These are phyloP conservation scores for Acacia concinna DNA, from an alignment of 331 rosid species.

Conservation along the genomic window DNA sequence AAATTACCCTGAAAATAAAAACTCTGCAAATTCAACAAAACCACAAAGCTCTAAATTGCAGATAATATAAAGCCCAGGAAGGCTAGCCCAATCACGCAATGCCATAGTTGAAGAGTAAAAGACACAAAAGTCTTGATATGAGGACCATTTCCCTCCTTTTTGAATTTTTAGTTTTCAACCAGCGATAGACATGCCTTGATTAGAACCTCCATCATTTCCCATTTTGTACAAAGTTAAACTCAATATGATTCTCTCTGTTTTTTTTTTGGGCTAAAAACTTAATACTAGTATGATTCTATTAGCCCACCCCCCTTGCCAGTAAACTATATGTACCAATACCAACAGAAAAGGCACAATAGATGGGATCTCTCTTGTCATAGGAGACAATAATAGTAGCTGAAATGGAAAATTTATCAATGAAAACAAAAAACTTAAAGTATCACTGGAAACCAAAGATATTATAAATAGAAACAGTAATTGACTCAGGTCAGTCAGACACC, in stretches of 20 bases:
- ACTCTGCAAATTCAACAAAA: constrained; percentile 42
- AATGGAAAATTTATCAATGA: background rate
- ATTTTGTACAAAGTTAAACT: background rate
- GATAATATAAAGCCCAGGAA: background rate
- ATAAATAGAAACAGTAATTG: background rate
- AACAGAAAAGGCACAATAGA: background rate
- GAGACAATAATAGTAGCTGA: background rate
- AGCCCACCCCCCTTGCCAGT: background rate
- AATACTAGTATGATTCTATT: constrained; percentile 12
- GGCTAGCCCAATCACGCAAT: constrained; percentile 1
- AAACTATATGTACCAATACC: background rate
- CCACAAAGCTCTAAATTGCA: constrained; percentile 22
- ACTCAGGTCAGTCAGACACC: constrained; percentile 9
- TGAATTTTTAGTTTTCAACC: background rate
- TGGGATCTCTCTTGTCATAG: background rate
- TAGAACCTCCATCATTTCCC: background rate
- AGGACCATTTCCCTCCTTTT: background rate
- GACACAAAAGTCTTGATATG: background rate
- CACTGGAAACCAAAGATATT: background rate
- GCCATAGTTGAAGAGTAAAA: constrained; percentile 6
- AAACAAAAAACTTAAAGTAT: background rate
- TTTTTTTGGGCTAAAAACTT: too few relatives aligned
- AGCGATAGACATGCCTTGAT: background rate
- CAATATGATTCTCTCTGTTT: too few relatives aligned
- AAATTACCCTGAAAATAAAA: constrained; percentile 44